Conservation (phyloP, 2,329 filamentous ascomycete genomes). For the Fusarium mangiferae region DNA sequence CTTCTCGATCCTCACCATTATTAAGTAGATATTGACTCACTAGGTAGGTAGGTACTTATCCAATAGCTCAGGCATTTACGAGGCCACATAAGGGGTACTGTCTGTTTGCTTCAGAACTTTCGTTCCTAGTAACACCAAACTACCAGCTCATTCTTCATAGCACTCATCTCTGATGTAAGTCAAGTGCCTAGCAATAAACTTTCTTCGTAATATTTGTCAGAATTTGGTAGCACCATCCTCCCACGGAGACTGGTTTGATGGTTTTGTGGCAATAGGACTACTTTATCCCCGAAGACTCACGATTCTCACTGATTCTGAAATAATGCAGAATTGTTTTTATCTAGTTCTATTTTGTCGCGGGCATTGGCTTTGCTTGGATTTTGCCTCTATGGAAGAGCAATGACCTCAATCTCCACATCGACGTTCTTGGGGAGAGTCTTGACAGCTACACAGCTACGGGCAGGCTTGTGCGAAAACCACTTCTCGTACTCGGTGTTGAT, state of each 20-base stretch:
- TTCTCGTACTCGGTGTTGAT: constrained; percentile 90
- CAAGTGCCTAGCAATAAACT: background rate
- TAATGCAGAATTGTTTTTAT: constrained; percentile 3
- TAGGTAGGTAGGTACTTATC: background rate
- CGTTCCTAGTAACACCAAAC: background rate
- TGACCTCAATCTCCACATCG: constrained; percentile 89
- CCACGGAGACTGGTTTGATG: background rate
- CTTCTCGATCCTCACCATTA: background rate
- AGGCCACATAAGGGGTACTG: background rate
- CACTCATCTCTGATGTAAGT: background rate
- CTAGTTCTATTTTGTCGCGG: background rate
- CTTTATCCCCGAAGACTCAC: background rate
- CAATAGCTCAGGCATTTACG: background rate
- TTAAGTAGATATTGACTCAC: background rate
- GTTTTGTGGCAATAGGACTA: background rate
- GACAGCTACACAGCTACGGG: constrained; percentile 89
- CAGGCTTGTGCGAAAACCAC: constrained; percentile 85
- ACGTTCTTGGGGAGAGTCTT: constrained; percentile 89
- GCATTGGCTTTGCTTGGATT: background rate
- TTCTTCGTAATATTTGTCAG: background rate
- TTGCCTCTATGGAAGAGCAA: constrained; percentile 70
- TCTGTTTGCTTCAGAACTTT: background rate
- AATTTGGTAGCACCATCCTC: background rate
- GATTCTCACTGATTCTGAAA: background rate
- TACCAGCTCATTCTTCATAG: background rate